phyloP scores from a whole-genome alignment of 2,329 filamentous ascomycete species.

The Clarireedia hainanense region DNA sequence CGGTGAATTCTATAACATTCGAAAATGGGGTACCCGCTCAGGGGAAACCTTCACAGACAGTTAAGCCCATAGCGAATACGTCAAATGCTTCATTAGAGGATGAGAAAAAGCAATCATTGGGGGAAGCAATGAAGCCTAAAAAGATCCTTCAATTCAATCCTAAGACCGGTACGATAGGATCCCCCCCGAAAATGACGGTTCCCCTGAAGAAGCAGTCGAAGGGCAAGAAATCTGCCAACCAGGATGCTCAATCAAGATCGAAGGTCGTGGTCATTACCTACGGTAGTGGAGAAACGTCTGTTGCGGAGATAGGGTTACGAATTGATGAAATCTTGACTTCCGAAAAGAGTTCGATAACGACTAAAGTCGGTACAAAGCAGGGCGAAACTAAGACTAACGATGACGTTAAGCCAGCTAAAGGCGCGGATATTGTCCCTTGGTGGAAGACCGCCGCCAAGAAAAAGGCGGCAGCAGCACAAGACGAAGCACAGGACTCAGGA shows the following conservation, averaged over 20 bases:
- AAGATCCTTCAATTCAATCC: conserved; percentile 50
- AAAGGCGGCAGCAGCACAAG: background rate
- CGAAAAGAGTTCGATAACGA: background rate
- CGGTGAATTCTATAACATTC: background rate
- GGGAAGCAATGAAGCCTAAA: conserved; percentile 30
- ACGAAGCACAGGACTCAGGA: background rate
- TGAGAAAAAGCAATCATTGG: background rate
- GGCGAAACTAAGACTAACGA: conserved; percentile 1
- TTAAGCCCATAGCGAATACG: background rate
- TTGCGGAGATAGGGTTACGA: conserved; percentile 44
- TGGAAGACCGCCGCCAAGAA: conserved; percentile 9
- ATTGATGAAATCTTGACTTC: conserved; percentile 54
- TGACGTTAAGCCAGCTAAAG: background rate
- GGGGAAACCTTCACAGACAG: too few relatives aligned
- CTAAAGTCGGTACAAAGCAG: background rate
- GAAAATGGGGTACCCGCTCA: background rate
- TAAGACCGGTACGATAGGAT: conserved; percentile 54
- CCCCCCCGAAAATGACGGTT: conserved; percentile 46
- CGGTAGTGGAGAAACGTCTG: conserved; percentile 38
- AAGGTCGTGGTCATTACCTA: conserved; percentile 53
- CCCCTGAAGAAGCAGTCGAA: background rate
- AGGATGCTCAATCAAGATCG: conserved; percentile 33
- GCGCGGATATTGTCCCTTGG: conserved; percentile 5
- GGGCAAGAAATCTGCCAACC: conserved; percentile 22
- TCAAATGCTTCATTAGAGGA: background rate